Conservation (phyloP, 2,329 filamentous ascomycete genomes). For the Fusarium praegraminearum region DNA sequence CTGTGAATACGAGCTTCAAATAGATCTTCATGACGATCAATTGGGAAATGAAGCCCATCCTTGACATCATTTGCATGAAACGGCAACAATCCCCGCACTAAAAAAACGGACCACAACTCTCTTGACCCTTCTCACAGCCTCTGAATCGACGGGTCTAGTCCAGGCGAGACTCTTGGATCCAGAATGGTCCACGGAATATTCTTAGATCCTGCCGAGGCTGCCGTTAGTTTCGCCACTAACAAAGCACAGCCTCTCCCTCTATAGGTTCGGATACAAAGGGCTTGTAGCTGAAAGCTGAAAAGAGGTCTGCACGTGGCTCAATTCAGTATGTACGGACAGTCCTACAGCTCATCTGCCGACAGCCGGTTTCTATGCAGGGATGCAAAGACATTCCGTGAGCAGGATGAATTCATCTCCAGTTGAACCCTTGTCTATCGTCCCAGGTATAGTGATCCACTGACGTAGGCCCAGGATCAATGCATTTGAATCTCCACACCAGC, state of each 20-base stretch:
- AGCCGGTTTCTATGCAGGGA: slow-evolving; percentile 1
- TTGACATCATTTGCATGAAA: slow-evolving; percentile 37
- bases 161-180: not conserved
- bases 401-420: not conserved
- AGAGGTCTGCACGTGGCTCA: not conserved
- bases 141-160: not conserved
- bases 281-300: not conserved
- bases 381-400: not conserved
- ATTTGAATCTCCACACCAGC: not conserved
- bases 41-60: slow-evolving; percentile 21
- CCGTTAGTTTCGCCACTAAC: not conserved
- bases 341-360: not conserved
- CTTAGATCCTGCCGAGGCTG: not conserved
- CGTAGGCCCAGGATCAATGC: slow-evolving; percentile 12
- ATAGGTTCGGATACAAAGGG: too few species aligned
- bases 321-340: not conserved
- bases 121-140: not conserved
- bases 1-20: slow-evolving; percentile 18
- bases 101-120: not conserved
- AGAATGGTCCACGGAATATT: slow-evolving; percentile 2
- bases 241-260: not conserved
- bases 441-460: slow-evolving; percentile 10
- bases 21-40: slow-evolving; percentile 34
- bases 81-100: not conserved
- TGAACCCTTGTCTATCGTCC: not conserved